These are phyloP conservation scores for Argentina anserina DNA, from an alignment of 306 rosid species.

Conservation along the genomic window DNA sequence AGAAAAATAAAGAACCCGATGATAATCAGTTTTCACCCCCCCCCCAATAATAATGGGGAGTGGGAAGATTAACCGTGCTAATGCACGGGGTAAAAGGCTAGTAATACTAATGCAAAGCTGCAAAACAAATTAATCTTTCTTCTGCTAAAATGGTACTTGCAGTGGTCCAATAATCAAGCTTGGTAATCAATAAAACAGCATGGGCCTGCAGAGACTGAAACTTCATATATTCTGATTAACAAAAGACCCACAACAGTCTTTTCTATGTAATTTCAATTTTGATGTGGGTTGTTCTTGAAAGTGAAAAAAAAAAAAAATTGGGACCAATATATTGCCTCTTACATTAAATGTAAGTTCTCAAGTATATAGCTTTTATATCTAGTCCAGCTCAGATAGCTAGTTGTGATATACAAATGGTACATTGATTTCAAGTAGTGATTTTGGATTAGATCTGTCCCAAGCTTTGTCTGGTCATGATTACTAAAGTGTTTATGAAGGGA, in stretches of 20 bases:
- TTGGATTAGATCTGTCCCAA: conserved; percentile 63
- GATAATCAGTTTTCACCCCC: too few species aligned
- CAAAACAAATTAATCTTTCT: not conserved
- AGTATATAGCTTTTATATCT: conserved; percentile 12
- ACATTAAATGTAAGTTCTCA: not conserved
- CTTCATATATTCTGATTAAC: conserved; percentile 29
- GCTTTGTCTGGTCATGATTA: conserved; percentile 42
- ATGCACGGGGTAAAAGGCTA: too few species aligned
- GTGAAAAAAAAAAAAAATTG: not conserved
- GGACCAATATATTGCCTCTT: conserved; percentile 15
- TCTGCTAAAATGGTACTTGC: not conserved
- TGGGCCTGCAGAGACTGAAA: conserved; percentile 43
- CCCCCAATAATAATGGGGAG: too few species aligned
- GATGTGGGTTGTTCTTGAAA: conserved; percentile 7
- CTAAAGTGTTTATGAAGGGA: conserved; percentile 29
- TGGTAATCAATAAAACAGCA: conserved; percentile 19
- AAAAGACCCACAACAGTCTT: conserved; percentile 25
- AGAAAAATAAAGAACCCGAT: too few species aligned
- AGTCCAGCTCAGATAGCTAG: conserved; percentile 44
- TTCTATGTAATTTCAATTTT: conserved; percentile 4
- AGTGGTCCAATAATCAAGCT: conserved; percentile 44
- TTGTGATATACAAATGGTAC: conserved; percentile 26
- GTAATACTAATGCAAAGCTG: conserved; percentile 1
- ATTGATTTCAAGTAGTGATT: conserved; percentile 34
- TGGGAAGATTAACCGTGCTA: too few species aligned